Base-by-base conservation (phyloP, 1,139 yeast species). In the Zhuliangozyma blackwelliae region DNA sequence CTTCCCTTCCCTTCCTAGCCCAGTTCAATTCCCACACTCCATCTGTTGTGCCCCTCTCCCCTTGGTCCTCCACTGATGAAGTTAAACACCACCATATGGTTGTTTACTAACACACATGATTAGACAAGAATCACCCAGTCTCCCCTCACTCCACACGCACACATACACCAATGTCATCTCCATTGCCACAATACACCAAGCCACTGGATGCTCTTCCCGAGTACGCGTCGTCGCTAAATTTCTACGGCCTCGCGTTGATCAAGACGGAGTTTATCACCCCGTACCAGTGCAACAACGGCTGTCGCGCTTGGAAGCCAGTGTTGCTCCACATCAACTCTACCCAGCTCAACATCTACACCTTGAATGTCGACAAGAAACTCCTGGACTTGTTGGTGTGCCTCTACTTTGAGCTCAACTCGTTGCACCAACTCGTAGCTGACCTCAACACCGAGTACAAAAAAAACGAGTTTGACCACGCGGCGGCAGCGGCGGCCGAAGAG, bases 261-360 rank as follows among this genome's bases (percentile, higher is more conserved):
- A 63, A 66, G 35, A 57, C 63, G 5, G 75, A 69, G 48, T 64
- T 67, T 38, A 37, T 46, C 10, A 63, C 71, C 2, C 75, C 75
- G 1, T 69, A 57, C 41, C 65, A 61, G 40, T 43, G 49, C 39
- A 61, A 60, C 45, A 47, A 41, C 22, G 50, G 55, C 7, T 50
- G 49, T 21, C 39, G 65, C 23, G 39, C 49, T 7, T 78, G 83
- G 82, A 57, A 57, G 36, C 70, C 74, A 0, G 77, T 73, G 29
- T 51, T 73, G 32, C 54, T 76, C n/a, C 80, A 73, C 43, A 55
- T 79, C 37, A 76, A 78, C 54, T 75, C 78, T 42, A 79, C 83
- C 13, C 81, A 76, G 50, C 60, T 79, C 35, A 68, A 68, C 35
- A 40, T 79, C 13, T 68, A 71, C 44, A 55, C 55, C 21, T 40